Percentiles rank a stretch among this genome's conserved stretches.
phyloP scores from a whole-genome alignment of 2,329 filamentous ascomycete genomes.

The Emmonsiellopsis sp. region DNA sequence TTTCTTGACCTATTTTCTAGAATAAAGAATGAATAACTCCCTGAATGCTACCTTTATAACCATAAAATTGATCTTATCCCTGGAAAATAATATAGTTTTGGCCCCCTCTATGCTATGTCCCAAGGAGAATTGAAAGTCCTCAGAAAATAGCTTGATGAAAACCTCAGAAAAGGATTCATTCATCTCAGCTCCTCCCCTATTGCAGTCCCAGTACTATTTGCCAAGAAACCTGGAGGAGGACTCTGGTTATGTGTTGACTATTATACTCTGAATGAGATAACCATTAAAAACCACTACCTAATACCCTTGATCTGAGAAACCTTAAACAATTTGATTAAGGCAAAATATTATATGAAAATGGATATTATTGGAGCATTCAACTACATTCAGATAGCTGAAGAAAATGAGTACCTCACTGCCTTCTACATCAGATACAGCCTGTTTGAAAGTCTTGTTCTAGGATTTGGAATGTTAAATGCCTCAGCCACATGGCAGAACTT shows the following conservation, averaged over 20 bases:
- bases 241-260: conserved; percentile 8
- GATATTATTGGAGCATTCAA: conserved; percentile 18
- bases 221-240: conserved; percentile 10
- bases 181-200: conserved; percentile 12
- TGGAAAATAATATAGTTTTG: conserved; percentile 5
- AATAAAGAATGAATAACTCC: no score
- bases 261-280: conserved; percentile 19
- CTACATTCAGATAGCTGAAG: conserved; percentile 14
- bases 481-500: no score
- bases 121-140: conserved; percentile 12
- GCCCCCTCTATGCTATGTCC: conserved; percentile 11
- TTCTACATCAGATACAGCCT: no score
- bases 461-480: no score
- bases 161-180: conserved; percentile 8
- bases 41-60: no score
- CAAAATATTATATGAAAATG: conserved; percentile 14
- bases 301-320: conserved; percentile 19
- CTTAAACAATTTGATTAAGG: conserved; percentile 10
- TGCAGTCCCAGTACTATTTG: neutral
- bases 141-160: conserved; percentile 11
- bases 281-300: conserved; percentile 20
- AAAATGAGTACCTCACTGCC: neutral
- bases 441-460: no score
- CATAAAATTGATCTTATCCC: conserved; percentile 9
- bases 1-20: no score